phyloP scores from a whole-genome alignment of 2,329 filamentous ascomycete species.

The Aphanocladium album region DNA sequence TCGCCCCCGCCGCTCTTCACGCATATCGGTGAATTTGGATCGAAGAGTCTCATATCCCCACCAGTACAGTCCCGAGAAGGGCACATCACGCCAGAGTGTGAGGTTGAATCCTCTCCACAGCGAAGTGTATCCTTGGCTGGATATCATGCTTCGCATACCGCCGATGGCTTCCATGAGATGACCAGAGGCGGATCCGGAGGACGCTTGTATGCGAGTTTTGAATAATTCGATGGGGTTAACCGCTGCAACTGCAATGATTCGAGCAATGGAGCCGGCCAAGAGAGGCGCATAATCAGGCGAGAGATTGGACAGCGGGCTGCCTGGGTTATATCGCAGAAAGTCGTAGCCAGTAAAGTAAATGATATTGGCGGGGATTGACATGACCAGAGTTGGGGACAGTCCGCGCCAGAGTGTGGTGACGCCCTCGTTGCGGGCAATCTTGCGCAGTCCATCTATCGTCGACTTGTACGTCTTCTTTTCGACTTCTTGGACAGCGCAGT shows the following conservation, averaged over 20 bases:
- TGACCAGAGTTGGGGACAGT: constrained; percentile 85
- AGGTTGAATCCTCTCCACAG: constrained; percentile 87
- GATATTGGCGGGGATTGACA: constrained; percentile 92
- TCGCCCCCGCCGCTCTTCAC: constrained; percentile 48
- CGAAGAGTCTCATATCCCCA: constrained; percentile 90
- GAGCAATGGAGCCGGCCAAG: constrained; percentile 70
- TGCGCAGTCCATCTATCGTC: constrained; percentile 84
- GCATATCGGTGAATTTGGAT: constrained; percentile 62
- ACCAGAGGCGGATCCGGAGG: constrained; percentile 53
- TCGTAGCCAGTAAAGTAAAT: constrained; percentile 99
- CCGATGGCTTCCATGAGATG: constrained; percentile 76
- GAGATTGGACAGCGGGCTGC: constrained; percentile 63
- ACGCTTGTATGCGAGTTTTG: constrained; percentile 84
- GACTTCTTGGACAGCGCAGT: constrained; percentile 84
- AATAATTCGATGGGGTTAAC: constrained; percentile 94
- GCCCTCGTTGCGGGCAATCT: constrained; percentile 93
- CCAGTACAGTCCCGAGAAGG: constrained; percentile 97
- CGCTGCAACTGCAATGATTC: constrained; percentile 72
- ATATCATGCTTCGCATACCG: constrained; percentile 75
- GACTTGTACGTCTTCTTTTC: constrained; percentile 81
- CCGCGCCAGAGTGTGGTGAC: constrained; percentile 84
- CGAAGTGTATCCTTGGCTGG: constrained; percentile 67
- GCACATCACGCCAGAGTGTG: constrained; percentile 94
- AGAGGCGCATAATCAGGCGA: constrained; percentile 73
- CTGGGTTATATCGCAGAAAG: constrained; percentile 72